Evolutionary conservation across 140 eudicot species (phyloP), one percentile per base, ranked within the genome.

Genomic region (Senecio squalidus): DNA sequence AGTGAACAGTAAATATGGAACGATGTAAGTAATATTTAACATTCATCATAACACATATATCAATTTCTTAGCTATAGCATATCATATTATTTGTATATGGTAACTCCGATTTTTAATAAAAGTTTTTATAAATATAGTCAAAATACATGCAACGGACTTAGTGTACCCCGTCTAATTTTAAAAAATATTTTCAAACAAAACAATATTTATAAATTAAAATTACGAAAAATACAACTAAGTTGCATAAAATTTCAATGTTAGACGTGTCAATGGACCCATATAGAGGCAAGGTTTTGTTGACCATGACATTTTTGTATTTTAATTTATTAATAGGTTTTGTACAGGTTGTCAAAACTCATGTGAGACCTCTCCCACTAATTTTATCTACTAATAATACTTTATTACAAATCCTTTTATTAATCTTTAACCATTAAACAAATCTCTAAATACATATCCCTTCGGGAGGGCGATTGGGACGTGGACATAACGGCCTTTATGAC

Each of bases 311-410:
- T 38, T 40, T 15, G 26, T 20, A 13, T 36, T 52, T 14, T 24
- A 29, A 48, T 30, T 41, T 55, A 43, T 29, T 58, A 52, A 30
- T 73, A 45, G 59, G 38, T 47, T 33, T 52, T 45, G 41, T 51
- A 44, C 67, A 45, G 16, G 63, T 68, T 76, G 76, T 71, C 72
- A 72, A 71, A 72, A n/a, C 72, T 77, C 82, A 67, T 46, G 39
- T 9, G 52, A 9, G 48, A 60, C 22, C 66, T 77, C 67, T 14
- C 53, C 48, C 23, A 24, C 67, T 24, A 65, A 49, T 39, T 46
- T 38, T 16, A 68, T 57, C 40, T 47, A 10, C n/a, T 26, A 56
- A 33, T 46, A 56, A 56, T 16, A 55, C 14, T 31, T 28, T 51
- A 10, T 9, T 24, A 7, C 33, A 22, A 13, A 23, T 21, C 13